Evolutionary conservation across 1,284 basidiomycete genomes (phyloP), one percentile per base, ranked within the genome.

Genomic region (Cryptococcus sp.): DNA sequence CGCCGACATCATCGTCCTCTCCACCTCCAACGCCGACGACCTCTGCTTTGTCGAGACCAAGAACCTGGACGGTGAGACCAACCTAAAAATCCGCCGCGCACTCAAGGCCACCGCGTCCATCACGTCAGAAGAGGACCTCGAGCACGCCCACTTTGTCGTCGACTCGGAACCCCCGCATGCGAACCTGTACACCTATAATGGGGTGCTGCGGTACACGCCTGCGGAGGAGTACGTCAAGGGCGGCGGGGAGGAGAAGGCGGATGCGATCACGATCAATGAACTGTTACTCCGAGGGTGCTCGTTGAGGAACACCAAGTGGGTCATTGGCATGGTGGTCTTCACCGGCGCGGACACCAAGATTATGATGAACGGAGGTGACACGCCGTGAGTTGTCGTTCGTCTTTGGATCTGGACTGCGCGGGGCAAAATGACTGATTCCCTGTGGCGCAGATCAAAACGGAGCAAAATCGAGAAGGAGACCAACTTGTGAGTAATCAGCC

Each of bases 381-480:
- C 91, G 0, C 91, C 91, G 0, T 73, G 44, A 64, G 65, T 61
- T 33, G 28, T 40, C 18, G 21, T 46, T n/a, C 33, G 47, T 37
- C 24, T 43, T 39, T 18, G 15, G n/a, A 33, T 33, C 5, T 33
- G 28, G 28, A 33, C 4, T 33, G 4, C 28, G 9, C 28, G 5
- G 28, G 28, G 28, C 12, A 13, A 2, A 16, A 21, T 39, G 33
- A n/a, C 24, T 24, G 16, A 46, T 24, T 13, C 36, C 3, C 38
- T n/a, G 53, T 18, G 28, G 18, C 20, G 3, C 48, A 59, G 60
- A 16, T 91, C 89, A 18, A 98, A 98, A 72, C 87, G 91, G 55
- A 89, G 87, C 68, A 97, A 96, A 81, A 96, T 98, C 70, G 93
- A 97, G 79, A 88, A 86, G 79, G 94, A 98, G 81, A 98, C 95